Evolutionary conservation across 768 basidiomycete species (phyloP).

Genomic region (Suillus discolor): DNA sequence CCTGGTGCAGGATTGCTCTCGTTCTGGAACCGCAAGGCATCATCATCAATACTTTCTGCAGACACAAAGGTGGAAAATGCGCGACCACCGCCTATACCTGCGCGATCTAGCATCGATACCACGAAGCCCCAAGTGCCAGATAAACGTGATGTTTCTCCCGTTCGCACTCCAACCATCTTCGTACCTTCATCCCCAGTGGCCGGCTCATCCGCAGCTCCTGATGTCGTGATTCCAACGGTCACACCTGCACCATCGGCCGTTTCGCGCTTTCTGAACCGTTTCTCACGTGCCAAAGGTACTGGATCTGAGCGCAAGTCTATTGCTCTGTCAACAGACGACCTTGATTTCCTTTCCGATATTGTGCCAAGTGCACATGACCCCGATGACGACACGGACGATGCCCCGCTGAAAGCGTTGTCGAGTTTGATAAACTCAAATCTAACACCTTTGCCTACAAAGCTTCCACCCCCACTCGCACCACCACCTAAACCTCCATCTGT

Average conservation of each 20-base stretch:
- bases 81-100: conserved; percentile 21
- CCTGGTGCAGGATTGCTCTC: conserved; percentile 63
- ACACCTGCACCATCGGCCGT: conserved; percentile 63
- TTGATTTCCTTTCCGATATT: conserved; percentile 76
- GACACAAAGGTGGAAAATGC: conserved; percentile 23
- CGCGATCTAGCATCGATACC: conserved; percentile 35
- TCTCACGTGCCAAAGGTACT: conserved; percentile 53
- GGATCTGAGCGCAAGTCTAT: conserved; percentile 52
- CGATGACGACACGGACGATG: conserved; percentile 34
- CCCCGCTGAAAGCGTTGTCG: conserved; percentile 40
- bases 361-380: conserved; percentile 58
- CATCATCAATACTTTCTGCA: conserved; percentile 25
- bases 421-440: conserved; percentile 43
- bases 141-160: conserved; percentile 20
- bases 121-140: conserved; percentile 16
- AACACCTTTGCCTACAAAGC: conserved; percentile 40
- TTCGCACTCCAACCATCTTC: conserved; percentile 8
- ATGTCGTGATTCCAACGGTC: conserved; percentile 6
- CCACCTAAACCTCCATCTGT: conserved; percentile 30
- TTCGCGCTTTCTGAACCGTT: conserved; percentile 80
- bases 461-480: conserved; percentile 51
- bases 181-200: conserved; percentile 7
- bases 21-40: conserved; percentile 60
- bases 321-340: conserved; percentile 76
- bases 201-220: conserved; percentile 13